Evolutionary conservation across 2,329 filamentous ascomycete species (phyloP), one percentile per base, ranked within the genome.

Genomic region (Coniochaeta sp.): DNA sequence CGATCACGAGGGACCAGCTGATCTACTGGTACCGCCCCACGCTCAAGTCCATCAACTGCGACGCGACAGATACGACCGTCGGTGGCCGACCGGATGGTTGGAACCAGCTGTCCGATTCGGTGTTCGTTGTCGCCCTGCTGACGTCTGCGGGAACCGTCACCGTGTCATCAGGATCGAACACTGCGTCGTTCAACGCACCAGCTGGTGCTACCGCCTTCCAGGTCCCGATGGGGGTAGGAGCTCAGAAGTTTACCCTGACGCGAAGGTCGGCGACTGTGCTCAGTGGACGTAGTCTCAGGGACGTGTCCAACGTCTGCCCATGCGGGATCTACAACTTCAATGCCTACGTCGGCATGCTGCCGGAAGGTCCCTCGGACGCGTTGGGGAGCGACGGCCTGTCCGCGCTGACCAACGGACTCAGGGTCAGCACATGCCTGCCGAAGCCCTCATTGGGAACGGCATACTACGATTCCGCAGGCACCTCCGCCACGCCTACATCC

Each of bases 261-360:
- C 74, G 81, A 5, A 69, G 71, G 36, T 72, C 70, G 1, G 58
- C 71, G 36, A 74, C 69, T 0, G 72, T 81, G 7, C 63, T 83
- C 6, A 72, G 73, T 6, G 79, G 73, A 6, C 79, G 75, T 0
- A 79, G 79, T 11, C 67, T 77, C 17, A 79, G 79, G 69, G 73
- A 82, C 40, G 77, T 84, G 36, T 70, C 73, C 1, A 70, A 58
- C 19, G 54, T 43, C 8, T 58, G 59, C 40, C 54, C 44, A 69
- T 83, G 79, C 61, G 79, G 81, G 3, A 72, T 83, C 55, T 82
- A 82, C 72, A 83, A 83, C 70, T 83, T 79, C 72, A 84, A 84
- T 61, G 76, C 79, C 17, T 60, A 60, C 63, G 79, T 81, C 0
- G 81, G 81, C 22, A 79, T 74, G 1, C 70, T 83, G 5, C 79